Evolutionary conservation across 1,284 basidiomycete genomes (phyloP).

Genomic region (Irpex lacteus): DNA sequence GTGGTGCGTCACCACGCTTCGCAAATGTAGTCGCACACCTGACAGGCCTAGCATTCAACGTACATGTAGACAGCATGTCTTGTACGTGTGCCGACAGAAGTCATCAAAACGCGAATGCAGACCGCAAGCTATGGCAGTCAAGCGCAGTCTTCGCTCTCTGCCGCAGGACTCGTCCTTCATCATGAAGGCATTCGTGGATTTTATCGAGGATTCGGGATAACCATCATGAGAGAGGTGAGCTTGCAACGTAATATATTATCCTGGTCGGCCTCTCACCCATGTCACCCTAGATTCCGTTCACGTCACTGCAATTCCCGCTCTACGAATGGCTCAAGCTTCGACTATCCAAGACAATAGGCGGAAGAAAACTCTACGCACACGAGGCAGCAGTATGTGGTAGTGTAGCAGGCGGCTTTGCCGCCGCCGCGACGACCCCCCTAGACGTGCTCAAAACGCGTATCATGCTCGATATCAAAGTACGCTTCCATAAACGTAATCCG

Average conservation of each 20-base stretch:
- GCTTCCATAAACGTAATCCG: conserved; percentile 22
- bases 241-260: conserved; percentile 4
- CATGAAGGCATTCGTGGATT: conserved; percentile 68
- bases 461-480: conserved; percentile 87
- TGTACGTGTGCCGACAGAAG: conserved; percentile 92
- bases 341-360: conserved; percentile 47
- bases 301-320: conserved; percentile 95
- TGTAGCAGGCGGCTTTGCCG: conserved; percentile 88
- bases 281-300: conserved; percentile 84
- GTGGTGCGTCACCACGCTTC: conserved; percentile 53
- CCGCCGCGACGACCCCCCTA: conserved; percentile 89
- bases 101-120: conserved; percentile 86
- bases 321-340: conserved; percentile 87
- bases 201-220: conserved; percentile 79
- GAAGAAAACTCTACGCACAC: conserved; percentile 66
- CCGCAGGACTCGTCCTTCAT: conserved; percentile 47
- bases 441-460: conserved; percentile 98
- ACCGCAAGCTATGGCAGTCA: conserved; percentile 65
- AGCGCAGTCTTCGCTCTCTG: conserved; percentile 43
- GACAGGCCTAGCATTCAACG: conserved; percentile 8
- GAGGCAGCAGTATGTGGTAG: conserved; percentile 93
- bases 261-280: neutral
- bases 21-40: neutral
- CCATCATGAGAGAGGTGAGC: conserved; percentile 75
- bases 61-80: conserved; percentile 80